A percentile compares a stretch with the other conserved stretches of the same genome.
Evolutionary conservation across 768 basidiomycete genomes (phyloP).

Genomic region (Boletus sp.): DNA sequence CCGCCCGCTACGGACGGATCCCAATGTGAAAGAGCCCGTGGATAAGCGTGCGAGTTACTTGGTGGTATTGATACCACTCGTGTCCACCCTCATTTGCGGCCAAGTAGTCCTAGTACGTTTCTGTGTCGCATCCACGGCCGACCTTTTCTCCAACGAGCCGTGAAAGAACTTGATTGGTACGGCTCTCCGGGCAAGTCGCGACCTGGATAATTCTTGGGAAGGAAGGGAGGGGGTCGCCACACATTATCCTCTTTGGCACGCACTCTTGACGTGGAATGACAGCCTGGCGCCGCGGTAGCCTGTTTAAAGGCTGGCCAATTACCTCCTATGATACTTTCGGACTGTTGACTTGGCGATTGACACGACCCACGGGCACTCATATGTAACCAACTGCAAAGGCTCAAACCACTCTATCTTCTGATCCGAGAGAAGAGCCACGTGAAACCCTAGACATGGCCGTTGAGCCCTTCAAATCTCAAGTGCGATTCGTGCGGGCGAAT

Average conservation of each 20-base stretch:
- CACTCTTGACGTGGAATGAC: conserved; percentile 18
- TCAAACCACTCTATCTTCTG: conserved; percentile 4
- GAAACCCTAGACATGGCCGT: conserved; percentile 20
- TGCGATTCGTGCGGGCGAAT: conserved; percentile 22
- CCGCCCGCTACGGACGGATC: conserved; percentile 11
- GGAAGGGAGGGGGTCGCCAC: too few species aligned
- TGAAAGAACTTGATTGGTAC: conserved; percentile 11
- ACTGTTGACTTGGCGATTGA: conserved; percentile 28
- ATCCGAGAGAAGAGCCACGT: conserved; percentile 22
- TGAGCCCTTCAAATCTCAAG: conserved; percentile 23
- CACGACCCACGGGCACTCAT: conserved; percentile 22
- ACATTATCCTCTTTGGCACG: conserved; percentile 15
- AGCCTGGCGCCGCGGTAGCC: conserved; percentile 13
- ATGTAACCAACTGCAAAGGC: conserved; percentile 9
- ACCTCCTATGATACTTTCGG: conserved; percentile 14
- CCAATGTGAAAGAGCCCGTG: conserved; percentile 13
- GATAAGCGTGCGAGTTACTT: conserved; percentile 2
- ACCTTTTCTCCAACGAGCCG: conserved; percentile 8
- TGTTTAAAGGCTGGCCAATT: conserved; percentile 15
- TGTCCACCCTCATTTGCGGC: conserved; percentile 21
- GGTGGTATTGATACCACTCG: conserved; percentile 7
- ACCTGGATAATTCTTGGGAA: conserved; percentile 8
- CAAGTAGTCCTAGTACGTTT: conserved; percentile 22
- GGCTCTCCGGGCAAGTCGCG: conserved; percentile 9
- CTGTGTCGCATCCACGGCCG: conserved; percentile 15